A percentile compares a stretch with the other conserved stretches of the same genome.
Evolutionary conservation across 495 filamentous ascomycete genomes (phyloP).

Genomic region (Astrothelium macrocarpum): DNA sequence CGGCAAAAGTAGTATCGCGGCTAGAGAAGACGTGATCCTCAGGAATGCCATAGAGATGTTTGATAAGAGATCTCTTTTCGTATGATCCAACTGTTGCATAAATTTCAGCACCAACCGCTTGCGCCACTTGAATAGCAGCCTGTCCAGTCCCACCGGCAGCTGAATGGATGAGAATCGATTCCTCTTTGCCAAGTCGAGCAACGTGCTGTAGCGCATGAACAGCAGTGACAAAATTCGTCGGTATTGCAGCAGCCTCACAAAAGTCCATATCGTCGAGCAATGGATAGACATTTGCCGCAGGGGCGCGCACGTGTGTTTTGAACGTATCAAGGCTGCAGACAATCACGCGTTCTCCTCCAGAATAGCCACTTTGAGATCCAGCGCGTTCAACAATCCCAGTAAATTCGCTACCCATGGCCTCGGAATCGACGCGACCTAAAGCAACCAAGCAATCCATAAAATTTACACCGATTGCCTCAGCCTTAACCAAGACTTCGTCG

Average conservation of each 20-base stretch:
- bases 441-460: conserved; percentile 4
- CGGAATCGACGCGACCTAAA: background rate
- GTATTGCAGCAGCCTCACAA: conserved; percentile 38
- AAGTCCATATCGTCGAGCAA: conserved; percentile 16
- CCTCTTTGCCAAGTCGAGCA: conserved; percentile 25
- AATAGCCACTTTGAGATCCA: too few relatives aligned
- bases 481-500: conserved; percentile 7
- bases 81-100: conserved; percentile 39
- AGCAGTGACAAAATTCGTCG: too few relatives aligned
- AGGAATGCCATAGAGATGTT: conserved; percentile 31
- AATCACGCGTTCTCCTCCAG: too few relatives aligned
- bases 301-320: background rate
- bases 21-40: conserved; percentile 33
- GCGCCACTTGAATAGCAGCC: conserved; percentile 38
- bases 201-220: conserved; percentile 33
- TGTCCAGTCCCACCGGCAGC: conserved; percentile 41
- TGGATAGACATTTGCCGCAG: background rate
- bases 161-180: conserved; percentile 43
- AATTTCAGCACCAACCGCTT: conserved; percentile 29
- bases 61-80: conserved; percentile 36
- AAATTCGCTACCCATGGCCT: conserved; percentile 1
- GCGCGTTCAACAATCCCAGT: background rate
- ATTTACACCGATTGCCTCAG: conserved; percentile 1
- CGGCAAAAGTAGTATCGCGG: conserved; percentile 7
- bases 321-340: too few relatives aligned